Conservation (phyloP, 2,329 filamentous ascomycete genomes). For the Aspergillus spinulosporus region DNA sequence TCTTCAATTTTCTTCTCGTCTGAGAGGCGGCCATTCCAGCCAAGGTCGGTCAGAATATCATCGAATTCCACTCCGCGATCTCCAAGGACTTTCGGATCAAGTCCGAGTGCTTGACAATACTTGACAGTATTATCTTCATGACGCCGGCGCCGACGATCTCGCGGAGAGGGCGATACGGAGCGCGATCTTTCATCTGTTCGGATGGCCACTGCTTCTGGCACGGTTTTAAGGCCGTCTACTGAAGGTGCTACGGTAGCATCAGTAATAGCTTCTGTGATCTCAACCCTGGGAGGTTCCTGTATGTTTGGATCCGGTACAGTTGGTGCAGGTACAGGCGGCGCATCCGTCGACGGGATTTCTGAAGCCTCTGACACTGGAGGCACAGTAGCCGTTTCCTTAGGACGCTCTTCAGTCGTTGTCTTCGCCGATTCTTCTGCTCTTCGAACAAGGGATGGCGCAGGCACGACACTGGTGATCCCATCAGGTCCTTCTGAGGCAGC, state of each 20-base stretch:
- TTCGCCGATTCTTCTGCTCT: slow-evolving; percentile 42
- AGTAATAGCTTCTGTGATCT: slow-evolving; percentile 39
- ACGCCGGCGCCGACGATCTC: slow-evolving; percentile 60
- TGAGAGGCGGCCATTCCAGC: slow-evolving; percentile 79
- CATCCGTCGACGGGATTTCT: slow-evolving; percentile 7
- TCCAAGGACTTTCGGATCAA: slow-evolving; percentile 75
- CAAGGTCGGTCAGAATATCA: slow-evolving; percentile 78
- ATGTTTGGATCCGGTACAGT: slow-evolving; percentile 12
- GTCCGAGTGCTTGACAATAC: slow-evolving; percentile 73
- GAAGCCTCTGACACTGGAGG: slow-evolving; percentile 21
- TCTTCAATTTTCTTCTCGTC: slow-evolving; percentile 74
- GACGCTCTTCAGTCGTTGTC: slow-evolving; percentile 32
- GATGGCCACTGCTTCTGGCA: slow-evolving; percentile 22
- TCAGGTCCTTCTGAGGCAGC: slow-evolving; percentile 71
- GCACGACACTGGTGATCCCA: slow-evolving; percentile 85
- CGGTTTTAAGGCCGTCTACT: slow-evolving; percentile 20
- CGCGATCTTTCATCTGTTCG: slow-evolving; percentile 29
- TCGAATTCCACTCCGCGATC: slow-evolving; percentile 78
- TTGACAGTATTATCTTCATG: slow-evolving; percentile 73
- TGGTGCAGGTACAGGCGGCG: neutral
- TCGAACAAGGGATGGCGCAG: slow-evolving; percentile 63
- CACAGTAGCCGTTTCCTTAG: slow-evolving; percentile 30
- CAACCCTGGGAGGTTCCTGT: slow-evolving; percentile 37
- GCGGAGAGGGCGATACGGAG: slow-evolving; percentile 41
- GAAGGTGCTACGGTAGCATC: slow-evolving; percentile 32